phyloP scores from a whole-genome alignment of 495 filamentous ascomycete genomes.

The Lasiosphaeria hispida region DNA sequence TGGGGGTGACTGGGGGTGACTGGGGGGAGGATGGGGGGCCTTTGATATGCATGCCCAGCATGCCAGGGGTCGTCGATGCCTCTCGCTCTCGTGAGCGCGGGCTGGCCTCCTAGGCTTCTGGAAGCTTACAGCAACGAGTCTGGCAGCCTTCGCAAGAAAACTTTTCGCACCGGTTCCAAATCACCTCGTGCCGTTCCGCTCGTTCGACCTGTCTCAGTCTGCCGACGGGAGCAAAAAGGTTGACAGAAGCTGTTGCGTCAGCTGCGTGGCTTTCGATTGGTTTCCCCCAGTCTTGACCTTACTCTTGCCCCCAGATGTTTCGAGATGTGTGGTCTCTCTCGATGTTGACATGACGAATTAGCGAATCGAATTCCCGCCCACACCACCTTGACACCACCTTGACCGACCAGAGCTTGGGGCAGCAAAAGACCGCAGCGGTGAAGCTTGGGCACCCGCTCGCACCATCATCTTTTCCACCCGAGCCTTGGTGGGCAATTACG shows the following conservation, averaged over 20 bases:
- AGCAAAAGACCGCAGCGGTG: not conserved
- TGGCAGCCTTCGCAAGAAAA: no score
- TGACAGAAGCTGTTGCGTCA: no score
- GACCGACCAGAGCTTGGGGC: not conserved
- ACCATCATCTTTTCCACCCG: not conserved
- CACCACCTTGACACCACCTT: not conserved
- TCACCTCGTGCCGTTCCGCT: no score
- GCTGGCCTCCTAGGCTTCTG: no score
- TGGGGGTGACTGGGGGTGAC: not conserved
- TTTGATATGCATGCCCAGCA: not conserved
- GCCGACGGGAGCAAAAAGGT: no score
- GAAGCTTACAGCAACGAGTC: no score
- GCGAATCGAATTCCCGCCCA: constrained; percentile 7
- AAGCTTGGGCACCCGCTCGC: not conserved
- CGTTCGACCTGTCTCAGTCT: no score
- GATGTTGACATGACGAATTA: constrained; percentile 10
- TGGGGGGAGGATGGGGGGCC: constrained; percentile 1
- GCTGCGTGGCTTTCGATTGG: not conserved
- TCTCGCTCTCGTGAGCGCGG: no score
- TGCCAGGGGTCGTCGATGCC: no score
- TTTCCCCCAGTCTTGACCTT: no score
- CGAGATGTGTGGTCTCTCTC: not conserved
- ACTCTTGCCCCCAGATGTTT: not conserved
- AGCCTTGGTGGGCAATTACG: constrained; percentile 1
- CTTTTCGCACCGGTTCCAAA: no score